A percentile compares a stretch with the other conserved stretches of the same genome.
Evolutionary conservation across 768 basidiomycete species (phyloP).

Genomic region (Mycena latifolia): DNA sequence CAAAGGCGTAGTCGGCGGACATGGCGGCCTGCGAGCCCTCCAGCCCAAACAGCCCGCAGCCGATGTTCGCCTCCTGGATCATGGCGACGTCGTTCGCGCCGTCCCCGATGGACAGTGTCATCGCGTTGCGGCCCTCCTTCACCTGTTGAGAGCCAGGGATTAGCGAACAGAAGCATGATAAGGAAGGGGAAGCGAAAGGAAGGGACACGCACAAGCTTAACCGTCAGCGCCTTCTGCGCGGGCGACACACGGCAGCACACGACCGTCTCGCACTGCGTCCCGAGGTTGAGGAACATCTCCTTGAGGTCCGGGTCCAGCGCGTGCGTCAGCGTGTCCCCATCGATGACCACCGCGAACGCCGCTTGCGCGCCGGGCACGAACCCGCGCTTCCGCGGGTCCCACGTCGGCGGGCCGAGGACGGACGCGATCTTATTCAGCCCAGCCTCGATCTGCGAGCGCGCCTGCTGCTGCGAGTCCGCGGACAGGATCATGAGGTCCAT

Average conservation of each 20-base stretch:
- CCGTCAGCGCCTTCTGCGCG: constrained; percentile 97
- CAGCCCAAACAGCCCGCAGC: constrained; percentile 92
- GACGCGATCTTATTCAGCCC: constrained; percentile 96
- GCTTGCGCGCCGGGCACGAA: constrained; percentile 75
- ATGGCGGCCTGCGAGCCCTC: constrained; percentile 99
- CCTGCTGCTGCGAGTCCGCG: constrained; percentile 78
- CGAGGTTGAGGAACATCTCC: constrained; percentile 88
- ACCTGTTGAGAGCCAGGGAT: constrained; percentile 63
- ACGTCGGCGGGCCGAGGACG: constrained; percentile 79
- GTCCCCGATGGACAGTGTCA: constrained; percentile 97
- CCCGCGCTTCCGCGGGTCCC: constrained; percentile 71
- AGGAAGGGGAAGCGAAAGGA: constrained; percentile 9
- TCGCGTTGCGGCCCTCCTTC: constrained; percentile 94
- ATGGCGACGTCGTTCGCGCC: constrained; percentile 99
- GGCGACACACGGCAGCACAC: constrained; percentile 99
- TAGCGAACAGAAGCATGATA: background rate
- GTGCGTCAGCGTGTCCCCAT: constrained; percentile 91
- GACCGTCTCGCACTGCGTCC: constrained; percentile 97
- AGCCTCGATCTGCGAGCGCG: constrained; percentile 90
- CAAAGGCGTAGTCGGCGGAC: constrained; percentile 99
- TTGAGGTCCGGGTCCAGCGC: constrained; percentile 86
- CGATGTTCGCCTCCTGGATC: constrained; percentile 99
- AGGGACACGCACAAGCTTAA: constrained; percentile 77
- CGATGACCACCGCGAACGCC: constrained; percentile 95
- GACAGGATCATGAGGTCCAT: constrained; percentile 99